A percentile compares a stretch with the other conserved stretches of the same genome.
phyloP scores from a whole-genome alignment of 805 yeast genomes.

The Ogataea zsoltii region DNA sequence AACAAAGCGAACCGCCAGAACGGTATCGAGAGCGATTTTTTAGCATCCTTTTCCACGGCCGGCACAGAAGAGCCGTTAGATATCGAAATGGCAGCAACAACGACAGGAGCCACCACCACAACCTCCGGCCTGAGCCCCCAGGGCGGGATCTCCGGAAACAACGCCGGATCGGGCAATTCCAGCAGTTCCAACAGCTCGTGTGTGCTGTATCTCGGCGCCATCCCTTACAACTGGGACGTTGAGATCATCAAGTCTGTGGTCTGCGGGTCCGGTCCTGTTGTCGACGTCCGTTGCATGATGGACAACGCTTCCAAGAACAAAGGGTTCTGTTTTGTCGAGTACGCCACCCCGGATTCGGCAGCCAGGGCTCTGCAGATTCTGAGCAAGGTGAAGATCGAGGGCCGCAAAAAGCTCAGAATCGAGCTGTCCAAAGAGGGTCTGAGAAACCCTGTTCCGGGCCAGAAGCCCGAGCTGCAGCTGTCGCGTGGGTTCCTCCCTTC shows the following conservation, averaged over 20 bases:
- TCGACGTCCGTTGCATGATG: constrained; percentile 64
- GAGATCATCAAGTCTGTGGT: constrained; percentile 62
- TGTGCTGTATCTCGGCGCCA: constrained; percentile 58
- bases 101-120: neutral
- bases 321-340: constrained; percentile 70
- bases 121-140: neutral
- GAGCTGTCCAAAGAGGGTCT: constrained; percentile 65
- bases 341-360: constrained; percentile 52
- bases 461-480: constrained; percentile 45
- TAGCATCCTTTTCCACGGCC: constrained; percentile 1
- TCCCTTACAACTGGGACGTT: constrained; percentile 74
- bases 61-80: neutral
- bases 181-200: constrained; percentile 35
- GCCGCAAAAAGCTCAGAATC: constrained; percentile 51
- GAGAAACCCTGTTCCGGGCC: constrained; percentile 38
- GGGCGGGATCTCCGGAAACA: neutral
- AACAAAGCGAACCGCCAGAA: neutral
- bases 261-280: constrained; percentile 71
- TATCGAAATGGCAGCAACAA: constrained; percentile 1
- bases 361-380: constrained; percentile 46
- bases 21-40: neutral
- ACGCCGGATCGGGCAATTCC: constrained; percentile 2
- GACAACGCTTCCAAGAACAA: constrained; percentile 60
- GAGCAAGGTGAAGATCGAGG: constrained; percentile 44
- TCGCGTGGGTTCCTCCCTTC: constrained; percentile 51